Evolutionary conservation across 805 yeast species (phyloP).

Genomic region (Sugiyamaella smithiae): DNA sequence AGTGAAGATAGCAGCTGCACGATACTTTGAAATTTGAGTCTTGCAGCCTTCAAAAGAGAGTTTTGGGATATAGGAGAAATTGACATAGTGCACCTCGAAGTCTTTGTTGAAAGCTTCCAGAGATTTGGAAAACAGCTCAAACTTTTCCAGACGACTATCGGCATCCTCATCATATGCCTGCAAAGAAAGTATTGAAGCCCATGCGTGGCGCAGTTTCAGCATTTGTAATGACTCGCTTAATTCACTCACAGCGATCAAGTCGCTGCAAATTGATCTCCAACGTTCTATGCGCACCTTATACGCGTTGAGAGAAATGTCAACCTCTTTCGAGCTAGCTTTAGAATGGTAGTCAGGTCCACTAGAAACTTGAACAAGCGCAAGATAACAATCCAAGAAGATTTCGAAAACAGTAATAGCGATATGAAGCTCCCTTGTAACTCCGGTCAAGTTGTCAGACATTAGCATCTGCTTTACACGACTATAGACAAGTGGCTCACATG

Average conservation of each 20-base stretch:
- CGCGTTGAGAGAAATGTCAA: conserved; percentile 8
- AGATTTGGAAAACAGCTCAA: conserved; percentile 25
- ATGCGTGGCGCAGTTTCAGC: conserved; percentile 39
- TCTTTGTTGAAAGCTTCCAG: conserved; percentile 13
- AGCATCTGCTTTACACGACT: conserved; percentile 9
- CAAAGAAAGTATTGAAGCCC: conserved; percentile 47
- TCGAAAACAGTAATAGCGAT: conserved; percentile 19
- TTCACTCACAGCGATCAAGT: conserved; percentile 14
- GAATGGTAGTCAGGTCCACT: conserved; percentile 12
- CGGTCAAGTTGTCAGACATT: not conserved
- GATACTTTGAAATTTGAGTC: conserved; percentile 65
- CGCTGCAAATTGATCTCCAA: conserved; percentile 23
- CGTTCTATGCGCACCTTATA: conserved; percentile 10
- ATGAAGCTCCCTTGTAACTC: not conserved
- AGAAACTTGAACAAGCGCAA: conserved; percentile 11
- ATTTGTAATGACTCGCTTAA: not conserved
- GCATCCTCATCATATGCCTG: conserved; percentile 43
- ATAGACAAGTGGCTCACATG: conserved; percentile 24
- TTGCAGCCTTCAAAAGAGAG: conserved; percentile 50
- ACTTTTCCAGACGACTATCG: conserved; percentile 30
- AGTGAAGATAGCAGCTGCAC: conserved; percentile 65
- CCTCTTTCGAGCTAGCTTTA: conserved; percentile 17
- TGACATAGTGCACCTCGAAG: conserved; percentile 47
- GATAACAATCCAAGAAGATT: conserved; percentile 23
- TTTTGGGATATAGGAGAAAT: conserved; percentile 58